phyloP scores from a whole-genome alignment of 768 basidiomycete species.

The Tulasnella sp. region DNA sequence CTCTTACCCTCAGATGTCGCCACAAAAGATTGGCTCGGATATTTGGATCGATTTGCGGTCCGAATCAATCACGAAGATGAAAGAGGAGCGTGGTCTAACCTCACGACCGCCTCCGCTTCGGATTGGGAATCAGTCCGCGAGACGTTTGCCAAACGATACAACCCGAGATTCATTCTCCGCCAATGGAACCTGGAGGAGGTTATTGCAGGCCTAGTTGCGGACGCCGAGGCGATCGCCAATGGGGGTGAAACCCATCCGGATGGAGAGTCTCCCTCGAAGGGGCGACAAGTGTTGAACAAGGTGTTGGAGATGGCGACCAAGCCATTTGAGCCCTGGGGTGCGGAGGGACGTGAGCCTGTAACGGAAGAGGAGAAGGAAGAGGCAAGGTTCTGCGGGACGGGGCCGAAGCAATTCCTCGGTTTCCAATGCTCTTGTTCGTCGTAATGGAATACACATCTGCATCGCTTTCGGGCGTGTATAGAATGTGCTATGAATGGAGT shows the following conservation, averaged over 20 bases:
- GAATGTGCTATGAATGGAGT: not conserved
- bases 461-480: not conserved
- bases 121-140: conserved; percentile 36
- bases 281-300: conserved; percentile 61
- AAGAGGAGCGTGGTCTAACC: conserved; percentile 4
- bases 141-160: conserved; percentile 44
- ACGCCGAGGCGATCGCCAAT: conserved; percentile 30
- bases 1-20: conserved; percentile 11
- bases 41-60: conserved; percentile 52
- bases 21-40: conserved; percentile 43
- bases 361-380: conserved; percentile 56
- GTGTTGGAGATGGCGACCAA: conserved; percentile 74
- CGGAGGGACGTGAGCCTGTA: conserved; percentile 49
- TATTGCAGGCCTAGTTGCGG: conserved; percentile 61
- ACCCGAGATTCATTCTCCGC: conserved; percentile 85
- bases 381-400: conserved; percentile 63
- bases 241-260: not conserved
- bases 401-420: conserved; percentile 63
- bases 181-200: conserved; percentile 97
- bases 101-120: conserved; percentile 3
- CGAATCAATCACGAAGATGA: conserved; percentile 36
- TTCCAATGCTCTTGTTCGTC: conserved; percentile 87
- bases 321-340: conserved; percentile 84
- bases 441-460: no score
- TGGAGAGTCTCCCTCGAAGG: conserved; percentile 22